Evolutionary conservation across 2,329 filamentous ascomycete species (phyloP).

Genomic region (Cladosporium sphaerospermum): DNA sequence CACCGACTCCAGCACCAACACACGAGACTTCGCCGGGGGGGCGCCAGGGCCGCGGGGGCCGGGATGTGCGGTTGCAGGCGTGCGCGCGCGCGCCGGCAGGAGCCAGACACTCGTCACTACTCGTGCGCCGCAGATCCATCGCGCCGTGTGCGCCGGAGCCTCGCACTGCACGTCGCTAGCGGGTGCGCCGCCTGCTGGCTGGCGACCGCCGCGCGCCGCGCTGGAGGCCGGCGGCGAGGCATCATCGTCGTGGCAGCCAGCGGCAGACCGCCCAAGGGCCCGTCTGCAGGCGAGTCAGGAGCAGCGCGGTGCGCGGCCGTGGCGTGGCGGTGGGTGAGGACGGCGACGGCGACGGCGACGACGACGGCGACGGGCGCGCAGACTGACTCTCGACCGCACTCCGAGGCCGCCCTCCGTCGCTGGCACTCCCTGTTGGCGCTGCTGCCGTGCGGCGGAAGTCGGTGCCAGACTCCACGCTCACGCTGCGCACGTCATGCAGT

Average conservation of each 20-base stretch:
- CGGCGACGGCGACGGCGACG: not conserved
- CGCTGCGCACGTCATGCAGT: constrained; percentile 1
- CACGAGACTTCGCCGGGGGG: constrained; percentile 2
- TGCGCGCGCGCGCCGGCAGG: not conserved
- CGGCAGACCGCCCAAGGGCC: not conserved
- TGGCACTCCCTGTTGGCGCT: not conserved
- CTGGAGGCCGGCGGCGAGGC: not conserved
- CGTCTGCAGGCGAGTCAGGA: not conserved
- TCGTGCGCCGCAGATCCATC: not conserved
- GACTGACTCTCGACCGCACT: not conserved
- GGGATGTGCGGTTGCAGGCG: constrained; percentile 6
- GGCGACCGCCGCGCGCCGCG: not conserved
- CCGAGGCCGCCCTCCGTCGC: not conserved
- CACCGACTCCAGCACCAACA: not conserved
- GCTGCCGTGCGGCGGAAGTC: not conserved
- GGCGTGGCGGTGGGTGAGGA: not conserved
- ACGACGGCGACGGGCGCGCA: too few species aligned
- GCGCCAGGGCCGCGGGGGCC: constrained; percentile 9
- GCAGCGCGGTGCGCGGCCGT: not conserved
- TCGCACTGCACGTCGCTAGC: not conserved
- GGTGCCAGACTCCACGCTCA: not conserved
- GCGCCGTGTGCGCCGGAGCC: not conserved
- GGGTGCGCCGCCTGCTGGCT: not conserved
- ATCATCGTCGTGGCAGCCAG: too few species aligned
- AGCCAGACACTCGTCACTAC: constrained; percentile 4